Base-by-base conservation (phyloP, 768 basidiomycete species). In the Russula foetens region DNA sequence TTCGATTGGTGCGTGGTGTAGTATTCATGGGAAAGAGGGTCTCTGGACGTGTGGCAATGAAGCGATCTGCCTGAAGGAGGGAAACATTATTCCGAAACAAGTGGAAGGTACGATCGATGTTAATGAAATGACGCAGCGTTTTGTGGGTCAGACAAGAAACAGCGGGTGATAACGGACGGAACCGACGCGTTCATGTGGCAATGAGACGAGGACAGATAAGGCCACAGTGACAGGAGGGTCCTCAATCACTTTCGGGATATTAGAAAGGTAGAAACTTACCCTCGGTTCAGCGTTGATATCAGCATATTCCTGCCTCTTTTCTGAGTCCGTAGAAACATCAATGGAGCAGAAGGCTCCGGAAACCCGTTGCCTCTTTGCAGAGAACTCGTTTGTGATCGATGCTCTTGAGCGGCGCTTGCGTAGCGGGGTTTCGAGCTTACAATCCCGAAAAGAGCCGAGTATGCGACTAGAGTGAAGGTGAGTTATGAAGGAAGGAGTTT, bases 1-100 rank as follows among this genome's bases (percentile, higher is more conserved):
- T 84, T 23, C 85, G 80, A 56, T 78, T 81, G n/a, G 85, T 84
- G 19, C 85, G 81, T 14, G 85, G 85, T 1, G 84, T 86, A 38
- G 74, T 77, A 56, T 82, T 79, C 48, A 87, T 77, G 4, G 85
- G 84, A 8, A 84, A 67, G 11, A 76, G 70, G 7, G 70, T 70
- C 46, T 80, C 78, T 7, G 81, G 80, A 17, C 82, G 78, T 6
- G 74, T 72, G 1, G 85, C 72, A 39, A 86, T 77, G 68, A 86
- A 87, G 47, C 85, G 77, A 64, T 86, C 84, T 43, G 79, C 76
- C 84, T 86, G 50, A 44, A 53, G 21, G 65, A 52, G 45, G 45
- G 29, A 17, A 47, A 19, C n/a, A 14, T 31, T 35, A n/a, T 2
- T 19, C 39, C 31, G 17, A 54, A 44, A 24, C 15, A 29, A 24